Evolutionary conservation across 352 stramenopile genomes (phyloP), one percentile per base, ranked within the genome.

Genomic region (Phytopythium boreale): DNA sequence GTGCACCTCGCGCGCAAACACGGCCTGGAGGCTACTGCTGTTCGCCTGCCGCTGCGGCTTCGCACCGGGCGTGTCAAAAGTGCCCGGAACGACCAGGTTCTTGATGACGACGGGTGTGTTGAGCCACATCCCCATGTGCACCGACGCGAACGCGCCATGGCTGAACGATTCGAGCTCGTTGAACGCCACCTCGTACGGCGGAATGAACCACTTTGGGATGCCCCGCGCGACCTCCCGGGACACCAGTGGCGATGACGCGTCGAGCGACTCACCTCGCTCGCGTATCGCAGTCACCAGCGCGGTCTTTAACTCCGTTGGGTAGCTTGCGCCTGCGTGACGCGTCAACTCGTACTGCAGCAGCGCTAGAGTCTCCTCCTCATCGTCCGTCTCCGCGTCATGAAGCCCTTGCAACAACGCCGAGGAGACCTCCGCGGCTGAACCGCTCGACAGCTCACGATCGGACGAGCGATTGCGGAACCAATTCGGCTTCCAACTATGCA

Each of bases 91-190:
- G 2, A 52, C 61, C 27, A 74, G 58, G 27, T 69, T 72, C 58
- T 77, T 77, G n/a, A 77, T 72, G 11, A 77, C 71, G 17, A 77
- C 68, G 9, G 64, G 62, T 20, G 68, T 78, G 22, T 63, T 69
- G 20, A 74, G 62, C 71, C 71, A 78, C 29, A 50, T 70, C 6
- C 71, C 71, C 55, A 67, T 62, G 24, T 78, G 68, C 55, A 71
- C 71, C 9, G 64, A 75, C 22, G 64, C 71, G n/a, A 75, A 78
- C 17, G 71, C 61, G 20, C 71, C 71, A 20, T 59, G 68, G 1
- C 66, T 63, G 19, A 78, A 64, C 14, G 71, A 68, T 20, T 75
- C 62, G 1, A 34, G 41, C 12, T 62, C 56, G 31, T 75, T 68
- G 41, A 75, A 78, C 51, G 69, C 62, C 10, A 78, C 71, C 20